These are phyloP conservation scores for Aspergillus sp. DNA, from an alignment of 2,329 filamentous ascomycete species.

Conservation along the genomic window DNA sequence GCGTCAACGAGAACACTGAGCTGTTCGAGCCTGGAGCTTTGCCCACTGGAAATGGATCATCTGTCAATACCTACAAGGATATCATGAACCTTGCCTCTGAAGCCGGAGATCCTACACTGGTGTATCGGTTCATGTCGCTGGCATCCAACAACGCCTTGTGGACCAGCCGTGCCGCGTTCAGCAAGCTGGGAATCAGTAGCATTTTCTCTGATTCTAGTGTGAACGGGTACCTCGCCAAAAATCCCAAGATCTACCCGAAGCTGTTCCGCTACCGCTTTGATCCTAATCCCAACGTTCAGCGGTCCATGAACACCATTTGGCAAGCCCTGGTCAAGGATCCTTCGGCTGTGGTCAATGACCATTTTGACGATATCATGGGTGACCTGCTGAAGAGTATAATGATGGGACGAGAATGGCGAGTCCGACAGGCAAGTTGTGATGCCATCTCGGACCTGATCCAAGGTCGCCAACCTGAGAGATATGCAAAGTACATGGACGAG, in stretches of 20 bases:
- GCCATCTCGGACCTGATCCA: slow-evolving; percentile 86
- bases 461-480: slow-evolving; percentile 70
- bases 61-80: slow-evolving; percentile 94
- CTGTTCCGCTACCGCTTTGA: slow-evolving; percentile 93
- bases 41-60: slow-evolving; percentile 83
- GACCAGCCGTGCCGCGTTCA: slow-evolving; percentile 95
- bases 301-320: slow-evolving; percentile 98
- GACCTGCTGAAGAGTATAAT: slow-evolving; percentile 84
- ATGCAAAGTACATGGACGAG: slow-evolving; percentile 77
- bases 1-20: slow-evolving; percentile 86
- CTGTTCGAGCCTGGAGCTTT: slow-evolving; percentile 88
- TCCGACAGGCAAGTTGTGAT: slow-evolving; percentile 85
- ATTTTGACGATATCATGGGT: slow-evolving; percentile 86
- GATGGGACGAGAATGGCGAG: slow-evolving; percentile 82
- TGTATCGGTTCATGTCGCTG: slow-evolving; percentile 98
- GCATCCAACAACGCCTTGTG: slow-evolving; percentile 95
- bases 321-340: slow-evolving; percentile 90
- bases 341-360: slow-evolving; percentile 67
- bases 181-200: slow-evolving; percentile 85
- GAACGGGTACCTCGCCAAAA: slow-evolving; percentile 66
- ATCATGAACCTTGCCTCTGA: slow-evolving; percentile 95
- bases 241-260: slow-evolving; percentile 93
- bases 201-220: slow-evolving; percentile 81
- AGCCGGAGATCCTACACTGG: slow-evolving; percentile 90
- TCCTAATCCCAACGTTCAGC: slow-evolving; percentile 86